A percentile compares a stretch with the other conserved stretches of the same genome.
Conservation (phyloP, 805 yeast genomes). For the Metschnikowia matae region DNA sequence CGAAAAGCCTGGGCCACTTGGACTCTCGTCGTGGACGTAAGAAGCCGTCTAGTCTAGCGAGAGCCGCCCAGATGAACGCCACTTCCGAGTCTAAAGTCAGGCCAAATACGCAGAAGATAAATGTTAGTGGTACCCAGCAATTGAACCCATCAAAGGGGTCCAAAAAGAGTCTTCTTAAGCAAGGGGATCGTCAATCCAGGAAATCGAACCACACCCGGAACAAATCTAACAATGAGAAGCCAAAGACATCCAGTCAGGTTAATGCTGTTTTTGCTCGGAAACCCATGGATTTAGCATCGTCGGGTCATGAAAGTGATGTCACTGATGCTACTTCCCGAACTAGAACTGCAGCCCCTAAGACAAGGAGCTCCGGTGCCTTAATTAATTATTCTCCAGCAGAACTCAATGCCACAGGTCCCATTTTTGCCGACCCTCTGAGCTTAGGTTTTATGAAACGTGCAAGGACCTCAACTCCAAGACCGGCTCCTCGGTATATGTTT, state of each 20-base stretch:
- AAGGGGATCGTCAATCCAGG: not conserved
- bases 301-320: not conserved
- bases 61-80: not conserved
- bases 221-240: not conserved
- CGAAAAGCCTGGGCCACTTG: not conserved
- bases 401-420: constrained; percentile 24
- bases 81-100: not conserved
- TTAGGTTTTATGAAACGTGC: constrained; percentile 26
- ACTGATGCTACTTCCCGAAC: not conserved
- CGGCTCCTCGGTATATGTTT: constrained; percentile 34
- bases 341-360: not conserved
- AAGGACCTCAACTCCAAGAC: constrained; percentile 18
- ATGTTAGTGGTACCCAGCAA: not conserved
- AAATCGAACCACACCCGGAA: not conserved
- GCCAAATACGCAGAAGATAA: not conserved
- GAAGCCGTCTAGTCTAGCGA: constrained; percentile 2
- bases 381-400: constrained; percentile 5
- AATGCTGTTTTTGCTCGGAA: not conserved
- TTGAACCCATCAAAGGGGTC: not conserved
- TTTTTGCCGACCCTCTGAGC: constrained; percentile 26
- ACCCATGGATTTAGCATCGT: not conserved
- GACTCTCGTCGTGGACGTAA: constrained; percentile 4
- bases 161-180: not conserved
- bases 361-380: not conserved
- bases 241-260: not conserved